Base-by-base conservation (phyloP, 495 filamentous ascomycete genomes). In the Neurospora cerealis region DNA sequence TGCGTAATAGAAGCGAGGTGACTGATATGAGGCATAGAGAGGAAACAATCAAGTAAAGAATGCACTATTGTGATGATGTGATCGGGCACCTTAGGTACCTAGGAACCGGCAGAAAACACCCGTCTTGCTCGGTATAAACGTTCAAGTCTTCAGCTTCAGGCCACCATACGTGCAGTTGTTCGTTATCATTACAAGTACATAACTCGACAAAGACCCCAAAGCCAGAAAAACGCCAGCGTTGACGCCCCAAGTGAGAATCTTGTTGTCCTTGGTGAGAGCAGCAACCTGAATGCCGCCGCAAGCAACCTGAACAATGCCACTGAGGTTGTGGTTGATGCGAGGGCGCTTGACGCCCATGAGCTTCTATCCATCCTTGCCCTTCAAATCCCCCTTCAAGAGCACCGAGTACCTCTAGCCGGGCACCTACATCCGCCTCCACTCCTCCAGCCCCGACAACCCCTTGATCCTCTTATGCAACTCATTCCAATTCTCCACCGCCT, bases 211-310 rank as follows among this genome's bases (percentile, higher is more conserved):
- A 44, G 3, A n/a, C 4, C 19, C 1, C 19, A 4, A 10, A n/a
- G 42, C 13, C 42, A 44, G 7, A 44, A n/a, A 19, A 19, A 19
- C 19, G 17, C 15, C 6, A 42, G 5, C 88, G 74, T 92, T 92
- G 70, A 91, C 89, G 75, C 91, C 91, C 90, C 91, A 93, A 3
- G 90, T 90, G 39, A 90, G 79, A 72, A 92, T 89, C 77, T 85
- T 86, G 80, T 90, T 91, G 76, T 91, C 88, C 36, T 86, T 82
- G 28, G 91, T 91, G 4, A 92, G 83, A 2, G 86, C 90, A n/a
- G 86, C 82, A 34, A 79, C 83, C 74, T 93, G 90, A 87, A 93
- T 89, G 62, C 89, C 90, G 28, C 91, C 91, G 74, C 86, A 84
- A 21, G 87, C 85, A 40, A 92, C 73, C 74, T 89, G 85, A 8